phyloP scores from a whole-genome alignment of 495 filamentous ascomycete genomes.

The Collariella sp. region DNA sequence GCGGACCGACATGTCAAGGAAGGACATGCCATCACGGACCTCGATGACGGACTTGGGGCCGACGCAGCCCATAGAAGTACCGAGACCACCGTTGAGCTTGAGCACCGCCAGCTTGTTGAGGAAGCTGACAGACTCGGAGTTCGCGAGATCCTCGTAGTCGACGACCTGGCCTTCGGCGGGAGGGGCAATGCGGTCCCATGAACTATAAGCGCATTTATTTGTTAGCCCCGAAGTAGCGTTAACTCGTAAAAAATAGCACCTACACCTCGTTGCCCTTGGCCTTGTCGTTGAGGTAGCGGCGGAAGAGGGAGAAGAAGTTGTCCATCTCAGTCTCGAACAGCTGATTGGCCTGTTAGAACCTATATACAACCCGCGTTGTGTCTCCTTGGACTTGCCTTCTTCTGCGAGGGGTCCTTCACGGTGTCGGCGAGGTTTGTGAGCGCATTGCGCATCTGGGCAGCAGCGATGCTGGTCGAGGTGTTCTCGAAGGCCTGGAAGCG shows the following conservation, averaged over 20 bases:
- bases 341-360: constrained; percentile 26
- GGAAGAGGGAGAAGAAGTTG: constrained; percentile 98
- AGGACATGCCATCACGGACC: constrained; percentile 99
- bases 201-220: constrained; percentile 42
- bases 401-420: constrained; percentile 70
- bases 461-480: constrained; percentile 94
- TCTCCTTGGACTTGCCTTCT: constrained; percentile 58
- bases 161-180: constrained; percentile 88
- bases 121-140: constrained; percentile 81
- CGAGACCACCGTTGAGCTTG: constrained; percentile 98
- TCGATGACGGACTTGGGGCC: constrained; percentile 99
- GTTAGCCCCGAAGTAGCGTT: constrained; percentile 19
- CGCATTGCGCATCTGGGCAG: constrained; percentile 97
- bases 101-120: constrained; percentile 96
- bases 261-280: constrained; percentile 88
- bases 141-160: constrained; percentile 78
- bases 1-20: constrained; percentile 96
- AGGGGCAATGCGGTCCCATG: constrained; percentile 89
- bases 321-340: constrained; percentile 98
- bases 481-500: constrained; percentile 85
- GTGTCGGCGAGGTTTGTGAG: constrained; percentile 87
- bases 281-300: constrained; percentile 95
- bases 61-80: constrained; percentile 99
- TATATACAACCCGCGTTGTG: not conserved
- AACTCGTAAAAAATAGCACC: constrained; percentile 19